Evolutionary conservation across 83 land plant species (phyloP), one percentile per base, ranked within the genome.

Genomic region (Isoetes engelmannii): DNA sequence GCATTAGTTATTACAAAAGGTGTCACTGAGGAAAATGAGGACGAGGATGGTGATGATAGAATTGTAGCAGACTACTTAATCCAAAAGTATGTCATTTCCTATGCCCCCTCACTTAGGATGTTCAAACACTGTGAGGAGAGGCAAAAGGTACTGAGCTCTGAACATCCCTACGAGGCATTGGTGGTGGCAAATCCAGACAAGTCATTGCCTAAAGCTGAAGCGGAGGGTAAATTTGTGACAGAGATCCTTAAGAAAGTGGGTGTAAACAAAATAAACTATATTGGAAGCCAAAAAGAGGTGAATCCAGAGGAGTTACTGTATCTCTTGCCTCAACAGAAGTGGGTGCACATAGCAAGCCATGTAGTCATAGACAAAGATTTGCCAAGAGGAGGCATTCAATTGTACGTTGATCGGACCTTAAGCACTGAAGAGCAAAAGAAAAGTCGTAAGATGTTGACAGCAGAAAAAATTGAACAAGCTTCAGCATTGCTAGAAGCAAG

Each of bases 161-260:
- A 17, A 17, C 37, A 28, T 28, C 13, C 17, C 17, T 51, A 17
- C 3, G 17, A 51, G 55, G 55, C 55, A 51, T 1, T 51, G 55
- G 55, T 51, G 55, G 55, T 51, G 55, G 55, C 15, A 12, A 51
- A 51, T 51, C 55, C 55, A 17, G 55, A 51, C 17, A 51, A 51
- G 1, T 51, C 55, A 51, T 15, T 51, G 55, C 15, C 17, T 12
- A 12, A 12, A 12, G 55, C 55, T 12, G 55, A 12, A 51, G 55
- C 13, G 0, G 55, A 51, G 55, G 55, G 15, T 51, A 3, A 51
- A 51, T 12, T 12, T 51, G 55, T 51, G 15, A 51, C 1, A 17
- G 15, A 3, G 15, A 17, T 12, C 15, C 17, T 51, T 12, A 51
- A 12, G 13, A 12, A 51, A 17, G 55, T 15, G 17, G 55, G 55